Evolutionary conservation across 805 yeast species (phyloP), one percentile per base, ranked within the genome.

Genomic region (Wickerhamomyces sydowiorum): DNA sequence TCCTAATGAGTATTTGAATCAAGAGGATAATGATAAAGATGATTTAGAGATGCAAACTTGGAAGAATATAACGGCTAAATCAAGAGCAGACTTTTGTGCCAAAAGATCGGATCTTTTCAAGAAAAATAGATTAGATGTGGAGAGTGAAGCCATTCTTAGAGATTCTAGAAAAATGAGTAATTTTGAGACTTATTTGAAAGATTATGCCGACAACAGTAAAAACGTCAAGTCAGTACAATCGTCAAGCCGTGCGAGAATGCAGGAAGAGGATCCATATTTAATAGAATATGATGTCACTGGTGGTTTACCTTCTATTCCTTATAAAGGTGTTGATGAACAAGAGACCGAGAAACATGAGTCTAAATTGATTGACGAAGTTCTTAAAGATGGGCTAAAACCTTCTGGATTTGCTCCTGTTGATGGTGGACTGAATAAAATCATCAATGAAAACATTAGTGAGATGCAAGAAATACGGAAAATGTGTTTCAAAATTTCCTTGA

Each of bases 401-500:
- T 72, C 75, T 20, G 61, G 51, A 31, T 70, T 77, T 44, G 59
- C 69, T 3, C 62, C 76, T 6, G 52, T 57, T 1, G 61, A 69
- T 14, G 67, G 69, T 15, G 95, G 96, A 0, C 67, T 88, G 38
- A 77, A 80, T 43, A 70, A 73, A 14, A 66, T 78, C 8, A 66
- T 86, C 42, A 70, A 76, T 51, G 72, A 73, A 18, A 93, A 90
- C 52, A 80, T 93, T 35, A 65, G 70, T 1, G 76, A 83, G 48
- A 86, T 93, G 72, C 97, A 91, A 64, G 88, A 88, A 51, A 85
- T 93, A 28, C 70, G 99, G 44, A 85, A 82, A 49, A 72, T 87
- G 4, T 90, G 97, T 59, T 86, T 88, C 65, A 90, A 90, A 60
- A 86, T 93, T 18, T 81, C 91, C 5, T 66, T 89, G 38, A 86